Evolutionary conservation across 176 grass and related monocot genomes (phyloP), one percentile per base, ranked within the genome.

Genomic region (Neostapfia colusana): DNA sequence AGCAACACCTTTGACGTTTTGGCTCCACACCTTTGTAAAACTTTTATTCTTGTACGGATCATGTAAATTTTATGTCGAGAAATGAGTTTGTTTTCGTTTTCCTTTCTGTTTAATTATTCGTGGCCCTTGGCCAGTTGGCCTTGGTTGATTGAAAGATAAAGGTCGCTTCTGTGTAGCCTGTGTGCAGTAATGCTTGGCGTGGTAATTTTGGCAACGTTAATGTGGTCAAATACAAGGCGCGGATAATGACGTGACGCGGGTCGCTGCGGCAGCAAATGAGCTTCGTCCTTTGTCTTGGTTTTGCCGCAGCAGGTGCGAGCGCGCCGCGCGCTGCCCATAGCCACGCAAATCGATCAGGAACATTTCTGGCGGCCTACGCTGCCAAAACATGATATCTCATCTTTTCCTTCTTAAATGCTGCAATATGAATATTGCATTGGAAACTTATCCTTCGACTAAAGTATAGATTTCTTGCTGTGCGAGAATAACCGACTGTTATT

Each of bases 1-100:
- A 73, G 17, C 16, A 78, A 34, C 50, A 72, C 15, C 2, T 65
- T 4, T 55, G 25, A 39, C 42, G 10, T 71, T 84, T 66, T 51
- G 14, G 7, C 59, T 65, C 8, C 28, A 13, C 17, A 37, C 40
- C 56, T 56, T n/a, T 73, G 69, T 66, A 61, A 26, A 15, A 14
- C 2, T 59, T 50, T 27, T 61, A 38, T 68, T 48, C 11, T 25
- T 63, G 18, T 38, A 11, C 1, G 26, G 4, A 15, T 3, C 61
- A 48, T 73, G 48, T 58, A 23, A 78, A 64, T 44, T 46, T 13
- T 44, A 15, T 68, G 45, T 3, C 39, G 23, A 64, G 42, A 49
- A 46, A 64, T 23, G 18, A 21, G 1, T 45, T 58, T 41, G 16
- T 1, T 56, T 4, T 45, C 34, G 0, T 12, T 20, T 5, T 20